phyloP scores from a whole-genome alignment of 2,329 filamentous ascomycete species.

The Mariannaea sp. region DNA sequence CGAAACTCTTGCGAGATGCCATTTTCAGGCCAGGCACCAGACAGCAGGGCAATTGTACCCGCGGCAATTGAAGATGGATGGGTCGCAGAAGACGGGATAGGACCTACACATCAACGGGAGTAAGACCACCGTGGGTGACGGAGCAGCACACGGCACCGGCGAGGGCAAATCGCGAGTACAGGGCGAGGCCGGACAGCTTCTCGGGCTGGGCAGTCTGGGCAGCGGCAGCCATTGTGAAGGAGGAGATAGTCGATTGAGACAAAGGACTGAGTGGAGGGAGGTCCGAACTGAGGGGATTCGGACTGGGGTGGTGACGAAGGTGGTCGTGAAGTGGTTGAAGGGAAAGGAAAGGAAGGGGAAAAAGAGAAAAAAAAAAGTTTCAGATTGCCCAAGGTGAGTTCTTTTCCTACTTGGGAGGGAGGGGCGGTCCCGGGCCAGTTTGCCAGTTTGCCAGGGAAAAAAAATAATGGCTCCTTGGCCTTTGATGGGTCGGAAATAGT shows the following conservation, averaged over 20 bases:
- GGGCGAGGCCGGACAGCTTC: constrained; percentile 59
- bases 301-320: constrained; percentile 18
- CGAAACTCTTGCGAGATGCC: background rate
- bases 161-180: constrained; percentile 97
- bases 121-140: constrained; percentile 94
- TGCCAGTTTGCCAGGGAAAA: constrained; percentile 21
- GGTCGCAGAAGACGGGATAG: background rate
- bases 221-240: constrained; percentile 50
- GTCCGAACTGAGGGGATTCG: constrained; percentile 22
- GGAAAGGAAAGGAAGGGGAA: constrained; percentile 21
- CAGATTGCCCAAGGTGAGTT: constrained; percentile 31
- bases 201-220: constrained; percentile 48
- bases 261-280: constrained; percentile 44
- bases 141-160: constrained; percentile 98
- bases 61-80: constrained; percentile 28
- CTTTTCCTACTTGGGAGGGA: constrained; percentile 31
- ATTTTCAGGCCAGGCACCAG: background rate
- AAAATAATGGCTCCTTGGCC: constrained; percentile 31
- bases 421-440: background rate
- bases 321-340: constrained; percentile 9
- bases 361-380: constrained; percentile 25
- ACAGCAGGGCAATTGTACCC: background rate
- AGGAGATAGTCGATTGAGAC: constrained; percentile 23
- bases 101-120: constrained; percentile 98
- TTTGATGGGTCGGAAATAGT: constrained; percentile 36